Conservation (phyloP, 1,284 basidiomycete species). For the Trichosporon ovoides region DNA sequence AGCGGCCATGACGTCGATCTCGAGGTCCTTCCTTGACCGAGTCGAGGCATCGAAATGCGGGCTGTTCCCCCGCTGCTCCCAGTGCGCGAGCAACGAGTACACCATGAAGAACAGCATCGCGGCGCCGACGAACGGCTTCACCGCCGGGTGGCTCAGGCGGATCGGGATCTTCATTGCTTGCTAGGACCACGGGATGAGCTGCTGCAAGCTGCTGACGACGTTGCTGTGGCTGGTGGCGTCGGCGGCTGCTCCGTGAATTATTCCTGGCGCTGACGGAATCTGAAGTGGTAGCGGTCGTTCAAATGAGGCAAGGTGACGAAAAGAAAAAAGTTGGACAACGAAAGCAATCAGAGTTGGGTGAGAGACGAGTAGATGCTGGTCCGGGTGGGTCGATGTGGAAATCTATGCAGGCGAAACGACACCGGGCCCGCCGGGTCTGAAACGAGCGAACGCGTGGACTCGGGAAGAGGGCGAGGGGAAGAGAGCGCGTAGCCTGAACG, state of each 20-base stretch:
- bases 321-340: too few relatives aligned
- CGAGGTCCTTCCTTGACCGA: not conserved
- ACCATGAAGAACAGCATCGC: conserved; percentile 14
- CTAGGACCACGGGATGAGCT: not conserved
- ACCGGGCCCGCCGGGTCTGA: not conserved
- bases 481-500: not conserved
- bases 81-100: conserved; percentile 21
- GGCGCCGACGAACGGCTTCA: conserved; percentile 15
- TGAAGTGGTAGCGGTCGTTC: too few relatives aligned
- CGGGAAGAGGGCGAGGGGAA: not conserved
- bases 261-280: too few relatives aligned
- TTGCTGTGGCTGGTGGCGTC: too few relatives aligned
- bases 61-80: conserved; percentile 14
- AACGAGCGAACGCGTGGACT: not conserved
- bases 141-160: conserved; percentile 9
- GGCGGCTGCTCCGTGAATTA: not conserved
- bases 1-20: conserved; percentile 6
- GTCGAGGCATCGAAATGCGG: conserved; percentile 4
- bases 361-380: not conserved
- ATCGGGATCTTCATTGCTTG: conserved; percentile 2
- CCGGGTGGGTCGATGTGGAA: not conserved
- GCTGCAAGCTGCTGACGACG: not conserved
- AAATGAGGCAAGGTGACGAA: too few relatives aligned
- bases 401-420: not conserved
- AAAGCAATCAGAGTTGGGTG: too few relatives aligned